Conservation (phyloP, 306 rosid species). For the Dalbergia oliveri region DNA sequence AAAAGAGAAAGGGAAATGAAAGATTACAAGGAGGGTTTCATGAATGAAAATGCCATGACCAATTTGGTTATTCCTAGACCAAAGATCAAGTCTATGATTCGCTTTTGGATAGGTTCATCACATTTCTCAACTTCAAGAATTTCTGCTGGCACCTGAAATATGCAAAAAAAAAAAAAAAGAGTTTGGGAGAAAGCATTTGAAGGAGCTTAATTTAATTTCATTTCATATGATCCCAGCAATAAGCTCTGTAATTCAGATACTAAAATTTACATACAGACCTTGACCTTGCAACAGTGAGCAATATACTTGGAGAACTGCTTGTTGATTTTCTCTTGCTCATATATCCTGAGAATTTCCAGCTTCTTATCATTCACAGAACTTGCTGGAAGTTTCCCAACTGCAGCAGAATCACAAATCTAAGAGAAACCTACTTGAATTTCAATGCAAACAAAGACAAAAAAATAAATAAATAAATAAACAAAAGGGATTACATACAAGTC, state of each 20-base stretch:
- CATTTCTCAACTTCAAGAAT: constrained; percentile 57
- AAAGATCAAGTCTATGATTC: constrained; percentile 65
- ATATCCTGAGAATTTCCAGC: constrained; percentile 58
- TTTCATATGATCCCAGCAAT: constrained; percentile 2
- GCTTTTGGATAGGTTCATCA: constrained; percentile 69
- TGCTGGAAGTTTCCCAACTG: constrained; percentile 92
- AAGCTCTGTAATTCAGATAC: constrained; percentile 4
- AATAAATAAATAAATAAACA: neutral
- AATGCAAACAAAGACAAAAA: neutral
- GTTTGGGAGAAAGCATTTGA: neutral
- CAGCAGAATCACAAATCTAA: constrained; percentile 46
- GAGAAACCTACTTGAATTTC: constrained; percentile 41
- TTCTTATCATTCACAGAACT: constrained; percentile 75
- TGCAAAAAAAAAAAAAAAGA: neutral
- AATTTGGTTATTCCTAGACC: constrained; percentile 67
- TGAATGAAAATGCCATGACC: constrained; percentile 74
- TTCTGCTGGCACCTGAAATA: constrained; percentile 69
- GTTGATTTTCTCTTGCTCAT: constrained; percentile 65
- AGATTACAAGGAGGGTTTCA: constrained; percentile 68
- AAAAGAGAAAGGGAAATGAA: neutral
- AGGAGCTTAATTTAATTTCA: neutral
- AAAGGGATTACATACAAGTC: neutral
- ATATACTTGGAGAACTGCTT: constrained; percentile 61
- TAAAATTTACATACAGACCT: constrained; percentile 33
- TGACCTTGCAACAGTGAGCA: constrained; percentile 73